Conservation (phyloP, 2,329 filamentous ascomycete genomes). For the Diaporthe helianthi region DNA sequence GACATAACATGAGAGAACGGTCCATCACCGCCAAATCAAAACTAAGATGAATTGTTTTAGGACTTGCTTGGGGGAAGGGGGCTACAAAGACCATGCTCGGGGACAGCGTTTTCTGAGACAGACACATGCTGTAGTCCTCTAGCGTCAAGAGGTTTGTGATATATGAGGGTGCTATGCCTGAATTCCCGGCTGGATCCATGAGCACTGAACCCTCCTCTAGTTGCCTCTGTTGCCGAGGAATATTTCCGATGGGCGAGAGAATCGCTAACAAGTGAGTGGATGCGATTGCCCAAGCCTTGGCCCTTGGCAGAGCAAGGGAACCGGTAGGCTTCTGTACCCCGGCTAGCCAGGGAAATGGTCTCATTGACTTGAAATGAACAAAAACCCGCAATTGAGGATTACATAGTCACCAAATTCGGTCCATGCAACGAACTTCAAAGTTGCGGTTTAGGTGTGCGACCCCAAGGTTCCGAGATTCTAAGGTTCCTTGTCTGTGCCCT, state of each 20-base stretch:
- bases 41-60: too few relatives aligned
- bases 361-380: not conserved
- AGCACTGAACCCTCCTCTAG: not conserved
- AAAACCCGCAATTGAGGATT: too few relatives aligned
- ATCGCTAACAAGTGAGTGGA: not conserved
- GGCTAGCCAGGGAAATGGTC: not conserved
- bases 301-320: not conserved
- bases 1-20: slow-evolving; percentile 2
- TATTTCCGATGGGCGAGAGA: not conserved
- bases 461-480: too few relatives aligned
- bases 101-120: too few relatives aligned
- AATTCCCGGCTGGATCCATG: not conserved
- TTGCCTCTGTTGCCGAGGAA: too few relatives aligned
- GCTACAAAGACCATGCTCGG: not conserved
- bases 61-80: too few relatives aligned
- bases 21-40: not conserved
- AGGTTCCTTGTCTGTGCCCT: not conserved
- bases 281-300: not conserved
- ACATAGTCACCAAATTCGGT: too few relatives aligned
- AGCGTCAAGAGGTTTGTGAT: too few relatives aligned
- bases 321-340: not conserved
- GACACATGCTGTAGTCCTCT: not conserved
- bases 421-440: not conserved
- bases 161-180: not conserved
- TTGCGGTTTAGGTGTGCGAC: not conserved